Base-by-base conservation (phyloP, 148 eudicot species). In the Tetragonia tetragonoides region DNA sequence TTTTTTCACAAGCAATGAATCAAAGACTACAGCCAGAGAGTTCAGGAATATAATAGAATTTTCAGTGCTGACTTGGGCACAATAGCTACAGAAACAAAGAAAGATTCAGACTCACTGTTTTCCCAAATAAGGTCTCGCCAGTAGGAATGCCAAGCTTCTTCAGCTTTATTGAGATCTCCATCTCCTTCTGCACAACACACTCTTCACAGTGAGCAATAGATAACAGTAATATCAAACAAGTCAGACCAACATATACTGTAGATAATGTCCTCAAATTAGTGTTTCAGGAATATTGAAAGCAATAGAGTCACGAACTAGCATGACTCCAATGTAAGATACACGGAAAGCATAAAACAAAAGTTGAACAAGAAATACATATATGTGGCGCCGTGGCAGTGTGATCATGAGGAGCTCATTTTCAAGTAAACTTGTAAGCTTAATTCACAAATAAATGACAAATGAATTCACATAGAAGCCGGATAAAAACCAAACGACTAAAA, bases 61-160 rank as follows among this genome's bases (percentile, higher is more conserved):
- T 5, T 10, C 37, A 5, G n/a, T 3, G 21, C n/a, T 17, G 2
- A 56, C 23, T 21, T 60, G 46, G 44, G 9, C 44, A 64, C 38
- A 64, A 9, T 49, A 49, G 17, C 23, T 39, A 2, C 24, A 61
- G 63, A 40, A 70, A 47, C 42, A 34, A 66, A 8, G 67, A 74
- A 57, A 54, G 60, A 59, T 20, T 16, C 16, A 44, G 80, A 56
- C 91, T 87, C 73, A 95, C 99, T n/a, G 92, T 93, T 87, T 95
- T 95, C 18, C 97, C 97, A 40, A 90, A 81, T 79, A 95, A 84
- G 67, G 91, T 90, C 80, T 83, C 92, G 65, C 99, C 99, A 73
- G 78, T 74, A 56, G 99, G 99, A 70, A 83, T 90, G 54, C 99
- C 99, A 73, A 95, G 93, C 72, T 68, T 89, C 76, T 83, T 90